Conservation (phyloP, 2,329 filamentous ascomycete genomes). For the Pseudogymnoascus sp. region DNA sequence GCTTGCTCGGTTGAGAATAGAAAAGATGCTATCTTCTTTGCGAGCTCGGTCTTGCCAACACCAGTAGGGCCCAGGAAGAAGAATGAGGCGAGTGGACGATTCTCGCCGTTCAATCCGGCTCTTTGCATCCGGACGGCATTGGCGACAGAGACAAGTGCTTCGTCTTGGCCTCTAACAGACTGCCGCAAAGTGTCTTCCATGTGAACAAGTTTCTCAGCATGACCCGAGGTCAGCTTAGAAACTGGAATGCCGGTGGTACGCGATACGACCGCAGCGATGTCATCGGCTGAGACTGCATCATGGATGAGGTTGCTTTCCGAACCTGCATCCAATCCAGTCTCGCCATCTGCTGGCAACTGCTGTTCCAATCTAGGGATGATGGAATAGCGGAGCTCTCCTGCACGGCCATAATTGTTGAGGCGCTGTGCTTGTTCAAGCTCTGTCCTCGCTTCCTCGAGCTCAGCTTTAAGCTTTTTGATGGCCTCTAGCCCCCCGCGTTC, state of each 20-base stretch:
- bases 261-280: conserved; percentile 88
- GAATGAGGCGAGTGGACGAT: conserved; percentile 85
- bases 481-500: conserved; percentile 78
- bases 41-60: conserved; percentile 94
- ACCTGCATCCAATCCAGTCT: conserved; percentile 26
- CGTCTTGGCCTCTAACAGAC: conserved; percentile 85
- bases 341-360: conserved; percentile 69
- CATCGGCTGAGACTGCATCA: conserved; percentile 89
- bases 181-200: conserved; percentile 88
- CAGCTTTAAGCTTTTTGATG: conserved; percentile 79
- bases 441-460: conserved; percentile 77
- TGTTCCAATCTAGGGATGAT: conserved; percentile 74
- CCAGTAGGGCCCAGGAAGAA: conserved; percentile 97
- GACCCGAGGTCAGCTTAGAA: conserved; percentile 83
- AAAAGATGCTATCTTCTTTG: conserved; percentile 90
- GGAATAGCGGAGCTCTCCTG: conserved; percentile 85
- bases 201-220: conserved; percentile 87
- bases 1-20: conserved; percentile 88
- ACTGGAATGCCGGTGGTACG: conserved; percentile 89
- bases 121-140: conserved; percentile 91
- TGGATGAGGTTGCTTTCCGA: conserved; percentile 63
- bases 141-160: conserved; percentile 82
- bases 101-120: conserved; percentile 84
- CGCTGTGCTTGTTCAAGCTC: conserved; percentile 84
- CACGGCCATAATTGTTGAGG: conserved; percentile 78